phyloP scores from a whole-genome alignment of 2,329 filamentous ascomycete species.

The Microascus cirrosus region DNA sequence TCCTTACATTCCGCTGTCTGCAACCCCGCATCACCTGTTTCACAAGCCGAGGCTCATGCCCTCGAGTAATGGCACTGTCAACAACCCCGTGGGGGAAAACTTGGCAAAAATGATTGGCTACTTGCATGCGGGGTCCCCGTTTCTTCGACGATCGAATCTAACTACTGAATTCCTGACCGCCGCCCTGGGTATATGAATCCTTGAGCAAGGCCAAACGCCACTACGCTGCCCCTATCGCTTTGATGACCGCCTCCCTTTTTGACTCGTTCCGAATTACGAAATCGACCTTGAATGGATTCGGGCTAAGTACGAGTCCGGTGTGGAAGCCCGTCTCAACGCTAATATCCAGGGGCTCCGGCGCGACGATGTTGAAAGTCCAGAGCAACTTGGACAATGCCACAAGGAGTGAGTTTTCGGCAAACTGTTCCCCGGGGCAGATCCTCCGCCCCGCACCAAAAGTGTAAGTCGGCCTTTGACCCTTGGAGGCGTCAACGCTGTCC shows the following conservation, averaged over 20 bases:
- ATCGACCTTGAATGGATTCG: constrained; percentile 9
- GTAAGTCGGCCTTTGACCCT: constrained; percentile 18
- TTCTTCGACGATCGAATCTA: no score
- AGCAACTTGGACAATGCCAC: constrained; percentile 26
- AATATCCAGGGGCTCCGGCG: constrained; percentile 12
- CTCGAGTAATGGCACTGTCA: no score
- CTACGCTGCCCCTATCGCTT: no score
- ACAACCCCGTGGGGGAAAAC: no score
- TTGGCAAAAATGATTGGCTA: no score
- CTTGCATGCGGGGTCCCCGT: no score
- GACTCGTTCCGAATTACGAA: constrained; percentile 10
- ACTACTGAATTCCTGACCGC: no score
- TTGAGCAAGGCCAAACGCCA: no score
- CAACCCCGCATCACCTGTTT: not conserved
- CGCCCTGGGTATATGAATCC: no score
- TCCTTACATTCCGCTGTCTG: not conserved
- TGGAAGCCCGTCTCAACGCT: constrained; percentile 14
- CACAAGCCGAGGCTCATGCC: not conserved
- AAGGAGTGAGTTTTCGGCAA: constrained; percentile 32
- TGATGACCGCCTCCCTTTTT: not conserved
- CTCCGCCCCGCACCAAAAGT: constrained; percentile 35
- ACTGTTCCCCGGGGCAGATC: constrained; percentile 34
- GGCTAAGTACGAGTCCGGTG: constrained; percentile 7
- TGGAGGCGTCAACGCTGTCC: constrained; percentile 3
- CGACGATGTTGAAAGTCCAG: constrained; percentile 33